Evolutionary conservation across 2,329 filamentous ascomycete genomes (phyloP).

Genomic region (Phaeomoniella chlamydospora): DNA sequence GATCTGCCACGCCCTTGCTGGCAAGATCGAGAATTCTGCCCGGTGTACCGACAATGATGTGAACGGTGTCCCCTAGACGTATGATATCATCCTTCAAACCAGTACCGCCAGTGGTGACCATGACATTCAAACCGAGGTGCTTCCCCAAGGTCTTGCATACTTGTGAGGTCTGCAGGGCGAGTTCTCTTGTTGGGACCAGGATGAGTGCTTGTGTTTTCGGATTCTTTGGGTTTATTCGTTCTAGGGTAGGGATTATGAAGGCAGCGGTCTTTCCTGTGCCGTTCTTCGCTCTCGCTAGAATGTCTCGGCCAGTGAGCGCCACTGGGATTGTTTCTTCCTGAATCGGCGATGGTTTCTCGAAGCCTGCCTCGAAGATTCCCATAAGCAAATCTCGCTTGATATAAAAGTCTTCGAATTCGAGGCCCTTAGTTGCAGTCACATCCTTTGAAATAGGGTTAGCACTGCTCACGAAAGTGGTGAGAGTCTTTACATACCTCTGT

Average conservation of each 20-base stretch:
- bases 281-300: conserved; percentile 93
- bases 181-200: conserved; percentile 87
- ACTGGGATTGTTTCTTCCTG: conserved; percentile 99
- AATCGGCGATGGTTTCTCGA: conserved; percentile 96
- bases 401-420: conserved; percentile 95
- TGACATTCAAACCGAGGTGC: conserved; percentile 92
- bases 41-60: conserved; percentile 94
- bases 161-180: conserved; percentile 96
- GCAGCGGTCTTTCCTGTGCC: conserved; percentile 97
- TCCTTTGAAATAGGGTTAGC: conserved; percentile 41
- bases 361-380: conserved; percentile 98
- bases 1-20: conserved; percentile 88
- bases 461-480: background rate
- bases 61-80: conserved; percentile 81
- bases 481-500: conserved; percentile 29
- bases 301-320: conserved; percentile 84
- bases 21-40: conserved; percentile 92
- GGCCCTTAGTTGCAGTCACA: conserved; percentile 93
- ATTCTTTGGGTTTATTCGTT: conserved; percentile 93
- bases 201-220: conserved; percentile 94
- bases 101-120: conserved; percentile 97
- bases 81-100: conserved; percentile 93
- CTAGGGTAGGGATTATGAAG: conserved; percentile 88
- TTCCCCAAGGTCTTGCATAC: conserved; percentile 98
- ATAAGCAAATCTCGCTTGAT: conserved; percentile 92